Base-by-base conservation (phyloP, 2,329 filamentous ascomycete species). In the Claviceps sp. region DNA sequence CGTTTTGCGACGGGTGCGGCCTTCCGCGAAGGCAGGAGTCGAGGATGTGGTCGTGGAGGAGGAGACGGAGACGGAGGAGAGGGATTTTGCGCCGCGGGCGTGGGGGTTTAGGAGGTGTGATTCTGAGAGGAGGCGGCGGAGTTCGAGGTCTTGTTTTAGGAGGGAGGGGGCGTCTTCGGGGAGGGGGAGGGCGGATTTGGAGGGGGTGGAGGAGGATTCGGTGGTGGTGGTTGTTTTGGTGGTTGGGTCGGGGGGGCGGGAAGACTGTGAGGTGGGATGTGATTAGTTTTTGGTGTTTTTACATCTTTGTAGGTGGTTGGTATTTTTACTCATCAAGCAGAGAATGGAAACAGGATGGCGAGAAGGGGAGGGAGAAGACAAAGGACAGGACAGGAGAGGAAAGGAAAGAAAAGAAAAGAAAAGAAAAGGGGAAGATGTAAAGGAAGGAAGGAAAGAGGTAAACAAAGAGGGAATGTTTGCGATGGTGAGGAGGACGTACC, bases 91-190 rank as follows among this genome's bases (percentile, higher is more conserved):
- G 45, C 77, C 74, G 6, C 24, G n/a, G 3, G 76, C 72, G 1
- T 78, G 72, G 14, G 66, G 62, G 13, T 62, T 56, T 53, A 97
- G 81, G 55, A 97, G 83, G 68, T 95, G 89, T 0, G 90, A 96
- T 74, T 98, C 93, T 59, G 84, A 78, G 53, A 98, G 81, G 42
- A 98, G 81, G 47, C 89, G 84, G 66, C 96, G 91, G 14, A 98
- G 81, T 41, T 88, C 90, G 51, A 95, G 81, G 66, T 97, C 93
- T 67, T 96, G 90, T 65, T 90, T 89, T 18, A 97, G 76, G 55
- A 95, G 85, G 11, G 77, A 77, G 56, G 75, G 75, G 49, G 77
- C 76, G 62, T 84, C 78, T 62, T 85, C 79, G 54, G 75, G 67
- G 50, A 68, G 57, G 65, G 75, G 65, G 49, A 69, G 57, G 65